Percentiles rank a stretch among this genome's conserved stretches.
Conservation (phyloP, 192 early-diverging fungal species). For the Backusella australiensis region DNA sequence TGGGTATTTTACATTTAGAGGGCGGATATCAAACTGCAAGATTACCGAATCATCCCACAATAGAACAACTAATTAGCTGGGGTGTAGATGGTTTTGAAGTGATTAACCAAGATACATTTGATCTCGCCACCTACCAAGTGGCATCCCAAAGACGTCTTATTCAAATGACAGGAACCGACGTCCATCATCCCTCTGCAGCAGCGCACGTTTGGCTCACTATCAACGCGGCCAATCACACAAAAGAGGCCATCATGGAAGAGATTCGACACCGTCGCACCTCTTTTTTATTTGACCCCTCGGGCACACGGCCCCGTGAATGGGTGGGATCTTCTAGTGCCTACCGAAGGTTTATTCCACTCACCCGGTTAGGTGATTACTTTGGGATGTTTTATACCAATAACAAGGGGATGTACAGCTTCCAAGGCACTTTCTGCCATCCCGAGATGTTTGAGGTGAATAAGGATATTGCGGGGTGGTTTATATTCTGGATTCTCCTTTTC, state of each 20-base stretch:
- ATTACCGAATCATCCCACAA: constrained; percentile 60
- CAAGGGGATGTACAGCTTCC: constrained; percentile 71
- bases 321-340: constrained; percentile 33
- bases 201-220: constrained; percentile 64
- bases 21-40: constrained; percentile 51
- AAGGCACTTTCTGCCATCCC: constrained; percentile 62
- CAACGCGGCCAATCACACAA: constrained; percentile 42
- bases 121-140: constrained; percentile 55
- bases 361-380: constrained; percentile 54
- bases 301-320: constrained; percentile 48
- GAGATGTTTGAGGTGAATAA: constrained; percentile 46
- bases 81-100: constrained; percentile 74
- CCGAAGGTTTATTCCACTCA: constrained; percentile 48
- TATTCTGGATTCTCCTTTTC: constrained; percentile 38
- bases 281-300: constrained; percentile 66
- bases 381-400: constrained; percentile 55
- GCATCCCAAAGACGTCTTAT: constrained; percentile 46
- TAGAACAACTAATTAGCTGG: constrained; percentile 55
- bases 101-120: constrained; percentile 59
- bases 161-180: constrained; percentile 62
- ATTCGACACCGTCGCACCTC: constrained; percentile 56
- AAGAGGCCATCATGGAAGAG: constrained; percentile 54
- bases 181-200: constrained; percentile 56
- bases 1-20: constrained; percentile 23
- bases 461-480: constrained; percentile 42